These are phyloP conservation scores for Cercospora janseana DNA, from an alignment of 2,329 filamentous ascomycete species.

Conservation along the genomic window DNA sequence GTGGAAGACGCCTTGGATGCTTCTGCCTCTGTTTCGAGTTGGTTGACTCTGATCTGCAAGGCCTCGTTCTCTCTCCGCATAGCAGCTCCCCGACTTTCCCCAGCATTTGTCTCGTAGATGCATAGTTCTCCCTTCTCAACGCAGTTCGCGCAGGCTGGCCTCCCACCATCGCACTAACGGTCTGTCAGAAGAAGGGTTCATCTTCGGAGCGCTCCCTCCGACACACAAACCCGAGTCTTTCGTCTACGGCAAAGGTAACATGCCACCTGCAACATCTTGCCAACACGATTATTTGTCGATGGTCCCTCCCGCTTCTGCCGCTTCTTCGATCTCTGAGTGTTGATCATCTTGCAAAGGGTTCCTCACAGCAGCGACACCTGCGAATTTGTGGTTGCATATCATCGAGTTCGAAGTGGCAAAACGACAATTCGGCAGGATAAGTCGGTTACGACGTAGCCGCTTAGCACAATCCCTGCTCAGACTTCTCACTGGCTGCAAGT, in stretches of 20 bases:
- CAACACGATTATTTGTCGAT: background rate
- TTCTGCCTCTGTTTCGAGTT: background rate
- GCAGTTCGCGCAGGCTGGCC: background rate
- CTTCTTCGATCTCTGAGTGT: background rate
- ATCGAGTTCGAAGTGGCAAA: no score
- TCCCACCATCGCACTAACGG: background rate
- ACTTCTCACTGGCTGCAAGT: no score
- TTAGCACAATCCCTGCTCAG: no score
- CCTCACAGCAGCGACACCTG: background rate
- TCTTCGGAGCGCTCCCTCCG: background rate
- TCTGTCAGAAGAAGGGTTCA: background rate
- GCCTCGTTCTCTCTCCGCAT: conserved; percentile 6
- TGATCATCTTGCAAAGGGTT: background rate
- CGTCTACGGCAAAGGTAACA: conserved; percentile 2
- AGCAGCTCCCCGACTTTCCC: background rate
- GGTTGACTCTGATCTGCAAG: conserved; percentile 1
- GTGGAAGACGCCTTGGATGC: background rate
- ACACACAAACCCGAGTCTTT: conserved; percentile 2
- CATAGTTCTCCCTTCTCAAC: background rate
- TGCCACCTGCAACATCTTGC: conserved; percentile 6
- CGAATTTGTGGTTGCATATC: background rate
- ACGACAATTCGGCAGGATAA: no score
- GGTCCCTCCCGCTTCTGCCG: background rate
- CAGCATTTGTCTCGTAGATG: conserved; percentile 1
- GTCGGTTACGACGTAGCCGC: no score